A percentile compares a stretch with the other conserved stretches of the same genome.
These are phyloP conservation scores for Salpingoeca rosetta DNA, from an alignment of 78 protist species.

Conservation along the genomic window DNA sequence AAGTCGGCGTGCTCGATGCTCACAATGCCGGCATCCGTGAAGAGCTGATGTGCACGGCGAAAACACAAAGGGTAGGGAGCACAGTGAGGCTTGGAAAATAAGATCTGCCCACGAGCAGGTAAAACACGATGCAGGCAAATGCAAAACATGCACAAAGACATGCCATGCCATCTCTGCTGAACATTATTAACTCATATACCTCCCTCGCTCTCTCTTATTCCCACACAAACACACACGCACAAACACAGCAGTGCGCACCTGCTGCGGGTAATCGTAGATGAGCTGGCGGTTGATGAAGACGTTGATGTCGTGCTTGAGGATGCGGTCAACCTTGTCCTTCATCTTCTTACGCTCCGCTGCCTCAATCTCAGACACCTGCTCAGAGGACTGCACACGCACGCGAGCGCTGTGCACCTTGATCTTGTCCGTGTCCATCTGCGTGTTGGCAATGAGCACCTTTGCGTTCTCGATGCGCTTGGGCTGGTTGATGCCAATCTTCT, in stretches of 20 bases:
- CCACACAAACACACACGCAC: too few relatives aligned
- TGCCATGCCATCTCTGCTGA: too few relatives aligned
- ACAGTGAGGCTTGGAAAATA: too few relatives aligned
- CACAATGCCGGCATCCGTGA: conserved; percentile 78
- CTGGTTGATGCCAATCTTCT: conserved; percentile 93
- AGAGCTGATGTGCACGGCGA: too few relatives aligned
- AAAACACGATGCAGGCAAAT: too few relatives aligned
- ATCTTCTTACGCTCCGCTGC: conserved; percentile 83
- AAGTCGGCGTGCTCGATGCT: conserved; percentile 98
- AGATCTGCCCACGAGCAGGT: too few relatives aligned
- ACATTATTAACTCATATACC: too few relatives aligned
- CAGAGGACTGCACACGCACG: conserved; percentile 48
- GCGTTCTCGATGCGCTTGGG: conserved; percentile 85
- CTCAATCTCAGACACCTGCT: conserved; percentile 84
- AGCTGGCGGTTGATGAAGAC: conserved; percentile 96
- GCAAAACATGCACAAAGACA: too few relatives aligned
- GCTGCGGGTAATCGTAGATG: conserved; percentile 97
- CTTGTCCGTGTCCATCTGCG: conserved; percentile 99
- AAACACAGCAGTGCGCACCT: too few relatives aligned
- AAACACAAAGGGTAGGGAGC: too few relatives aligned
- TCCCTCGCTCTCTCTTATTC: too few relatives aligned
- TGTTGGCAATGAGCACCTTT: conserved; percentile 93
- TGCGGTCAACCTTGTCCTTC: conserved; percentile 76
- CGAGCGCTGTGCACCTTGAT: conserved; percentile 75
- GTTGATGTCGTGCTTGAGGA: conserved; percentile 77